Evolutionary conservation across 768 basidiomycete genomes (phyloP), one percentile per base, ranked within the genome.

Genomic region (Myochromella boudieri): DNA sequence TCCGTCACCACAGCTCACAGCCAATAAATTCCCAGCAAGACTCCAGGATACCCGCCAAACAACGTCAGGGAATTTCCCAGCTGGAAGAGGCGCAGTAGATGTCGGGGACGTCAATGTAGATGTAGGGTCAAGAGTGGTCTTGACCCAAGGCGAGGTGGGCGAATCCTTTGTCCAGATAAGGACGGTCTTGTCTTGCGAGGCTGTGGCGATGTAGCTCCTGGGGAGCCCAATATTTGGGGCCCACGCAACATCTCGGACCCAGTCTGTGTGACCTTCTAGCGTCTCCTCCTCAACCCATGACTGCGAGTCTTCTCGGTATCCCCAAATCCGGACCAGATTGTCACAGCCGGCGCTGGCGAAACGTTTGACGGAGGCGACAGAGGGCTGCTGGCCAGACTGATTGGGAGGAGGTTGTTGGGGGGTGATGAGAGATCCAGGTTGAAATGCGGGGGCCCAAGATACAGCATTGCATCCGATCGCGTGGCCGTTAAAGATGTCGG

Each of bases 21-120:
- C 95, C 37, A 99, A 76, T 42, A 99, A 80, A 61, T 97, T 98
- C 14, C 95, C 95, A 1, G 95, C 91, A 20, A 97, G 78, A 54
- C 91, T 95, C 97, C 97, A 99, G 36, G 90, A 92, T 26, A 97
- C 93, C n/a, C 95, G 81, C 97, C 95, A 99, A 20, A 97, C 94
- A 4, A 94, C 92, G 63, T 98, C 95, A 1, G 92, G 91, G 72
- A 98, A 98, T 63, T 88, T 93, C 18, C 89, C 89, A 12, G 80
- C 72, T 6, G 77, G 71, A 4, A 72, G 70, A 0, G 66, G 71
- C 34, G 63, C 67, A 6, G 72, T 71, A 6, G 76, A 60, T 7
- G 72, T 67, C 37, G 75, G 69, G 3, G 74, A 69, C 1, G 74
- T 67, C 31, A 76, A 66, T 5, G 77, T 68, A 7, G 75, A 70